A percentile compares a stretch with the other conserved stretches of the same genome.
These are phyloP conservation scores for Elongisporangium prolatum DNA, from an alignment of 352 stramenopile species.

Conservation along the genomic window DNA sequence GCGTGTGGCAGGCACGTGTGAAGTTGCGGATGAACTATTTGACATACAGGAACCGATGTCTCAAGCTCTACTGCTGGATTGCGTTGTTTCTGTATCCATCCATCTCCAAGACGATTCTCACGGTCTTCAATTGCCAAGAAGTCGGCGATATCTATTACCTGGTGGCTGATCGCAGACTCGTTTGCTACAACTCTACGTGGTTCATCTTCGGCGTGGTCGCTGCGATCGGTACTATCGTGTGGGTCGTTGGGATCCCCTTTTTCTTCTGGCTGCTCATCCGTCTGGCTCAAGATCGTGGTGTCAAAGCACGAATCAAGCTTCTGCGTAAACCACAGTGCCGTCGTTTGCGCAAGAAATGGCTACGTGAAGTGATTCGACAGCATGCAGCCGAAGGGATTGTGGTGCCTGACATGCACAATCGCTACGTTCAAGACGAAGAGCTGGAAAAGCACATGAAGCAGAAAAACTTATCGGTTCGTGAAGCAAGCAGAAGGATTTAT, in stretches of 20 bases:
- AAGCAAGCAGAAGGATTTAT: background rate
- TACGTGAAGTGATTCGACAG: conserved; percentile 47
- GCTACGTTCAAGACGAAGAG: conserved; percentile 56
- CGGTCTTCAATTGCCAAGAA: conserved; percentile 79
- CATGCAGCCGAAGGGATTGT: conserved; percentile 38
- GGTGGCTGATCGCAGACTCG: conserved; percentile 56
- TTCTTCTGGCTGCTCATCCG: conserved; percentile 78
- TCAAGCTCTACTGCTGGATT: conserved; percentile 78
- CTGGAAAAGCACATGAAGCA: conserved; percentile 69
- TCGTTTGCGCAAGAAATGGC: conserved; percentile 49
- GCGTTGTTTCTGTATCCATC: conserved; percentile 71
- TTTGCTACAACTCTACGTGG: conserved; percentile 69
- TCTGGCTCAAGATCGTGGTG: conserved; percentile 50
- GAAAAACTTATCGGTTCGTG: conserved; percentile 58
- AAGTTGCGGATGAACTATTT: conserved; percentile 84
- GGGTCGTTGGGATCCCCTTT: conserved; percentile 73
- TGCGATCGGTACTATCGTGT: conserved; percentile 50
- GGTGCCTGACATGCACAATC: conserved; percentile 50
- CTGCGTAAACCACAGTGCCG: conserved; percentile 36
- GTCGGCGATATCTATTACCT: conserved; percentile 54
- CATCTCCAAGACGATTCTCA: conserved; percentile 75
- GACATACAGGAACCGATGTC: conserved; percentile 75
- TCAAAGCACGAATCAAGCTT: conserved; percentile 39
- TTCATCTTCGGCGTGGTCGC: conserved; percentile 54
- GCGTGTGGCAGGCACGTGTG: conserved; percentile 70